Conservation (phyloP, 129 eudicot genomes). For the Saussurea involucrata region DNA sequence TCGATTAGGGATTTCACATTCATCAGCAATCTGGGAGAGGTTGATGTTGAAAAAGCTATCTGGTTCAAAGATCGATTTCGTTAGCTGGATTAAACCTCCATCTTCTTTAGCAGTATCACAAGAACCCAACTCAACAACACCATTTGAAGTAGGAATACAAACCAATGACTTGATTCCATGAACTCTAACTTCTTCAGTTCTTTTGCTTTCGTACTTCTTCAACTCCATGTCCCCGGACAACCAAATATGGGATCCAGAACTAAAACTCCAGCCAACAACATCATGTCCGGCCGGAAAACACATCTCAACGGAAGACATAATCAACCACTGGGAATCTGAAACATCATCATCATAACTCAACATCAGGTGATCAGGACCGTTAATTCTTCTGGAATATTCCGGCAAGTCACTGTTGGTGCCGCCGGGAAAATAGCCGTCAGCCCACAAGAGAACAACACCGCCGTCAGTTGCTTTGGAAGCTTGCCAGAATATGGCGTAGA, state of each 20-base stretch:
- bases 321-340: constrained; percentile 39
- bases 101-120: constrained; percentile 26
- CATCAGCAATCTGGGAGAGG: not conserved
- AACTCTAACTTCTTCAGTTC: constrained; percentile 46
- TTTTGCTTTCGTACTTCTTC: constrained; percentile 22
- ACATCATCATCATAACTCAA: constrained; percentile 20
- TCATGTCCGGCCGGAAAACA: constrained; percentile 28
- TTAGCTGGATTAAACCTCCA: constrained; percentile 25
- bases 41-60: constrained; percentile 8
- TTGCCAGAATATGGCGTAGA: constrained; percentile 53
- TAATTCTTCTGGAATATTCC: not conserved
- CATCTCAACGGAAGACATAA: constrained; percentile 35
- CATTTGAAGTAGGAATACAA: constrained; percentile 45
- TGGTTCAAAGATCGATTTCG: constrained; percentile 30
- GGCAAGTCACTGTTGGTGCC: constrained; percentile 9
- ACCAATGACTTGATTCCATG: constrained; percentile 45
- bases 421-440: constrained; percentile 38
- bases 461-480: constrained; percentile 29
- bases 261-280: constrained; percentile 33
- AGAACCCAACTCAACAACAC: constrained; percentile 55
- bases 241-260: constrained; percentile 38
- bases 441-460: constrained; percentile 41
- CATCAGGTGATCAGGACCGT: not conserved
- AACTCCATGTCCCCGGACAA: constrained; percentile 31
- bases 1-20: constrained; percentile 20